Evolutionary conservation across 1,284 basidiomycete genomes (phyloP).

Genomic region (Leucoagaricus sp.): DNA sequence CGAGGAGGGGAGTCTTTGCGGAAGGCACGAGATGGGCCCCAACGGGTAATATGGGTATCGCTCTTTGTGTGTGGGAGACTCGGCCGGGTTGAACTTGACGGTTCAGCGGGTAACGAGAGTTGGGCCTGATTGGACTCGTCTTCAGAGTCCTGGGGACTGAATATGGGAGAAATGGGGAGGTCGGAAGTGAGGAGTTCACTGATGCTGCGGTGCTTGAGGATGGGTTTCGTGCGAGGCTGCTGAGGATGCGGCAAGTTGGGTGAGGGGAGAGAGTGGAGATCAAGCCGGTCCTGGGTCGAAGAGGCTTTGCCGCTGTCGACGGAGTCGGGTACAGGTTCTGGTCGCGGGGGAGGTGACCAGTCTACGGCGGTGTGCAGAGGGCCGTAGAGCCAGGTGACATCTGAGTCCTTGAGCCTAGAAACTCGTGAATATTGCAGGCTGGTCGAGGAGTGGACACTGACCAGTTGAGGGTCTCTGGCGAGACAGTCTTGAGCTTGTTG

Average conservation of each 20-base stretch:
- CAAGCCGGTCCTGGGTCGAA: conserved; percentile 36
- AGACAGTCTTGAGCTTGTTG: conserved; percentile 94
- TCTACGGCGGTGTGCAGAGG: conserved; percentile 92
- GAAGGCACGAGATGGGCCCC: conserved; percentile 51
- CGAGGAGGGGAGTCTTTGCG: conserved; percentile 71
- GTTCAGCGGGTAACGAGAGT: conserved; percentile 19
- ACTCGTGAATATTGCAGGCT: conserved; percentile 4
- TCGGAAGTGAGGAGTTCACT: conserved; percentile 82
- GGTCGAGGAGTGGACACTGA: conserved; percentile 41
- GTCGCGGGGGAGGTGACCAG: conserved; percentile 58
- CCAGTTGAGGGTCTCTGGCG: conserved; percentile 98
- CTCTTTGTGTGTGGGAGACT: conserved; percentile 78
- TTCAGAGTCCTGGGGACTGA: conserved; percentile 50
- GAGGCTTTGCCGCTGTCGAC: conserved; percentile 31
- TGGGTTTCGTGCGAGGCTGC: conserved; percentile 80
- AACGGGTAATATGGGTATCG: conserved; percentile 72
- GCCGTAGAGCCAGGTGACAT: conserved; percentile 99
- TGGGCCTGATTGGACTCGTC: conserved; percentile 32
- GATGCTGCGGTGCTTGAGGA: conserved; percentile 95
- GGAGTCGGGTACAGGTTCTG: conserved; percentile 37
- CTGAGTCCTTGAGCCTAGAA: conserved; percentile 95
- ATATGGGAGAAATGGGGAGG: conserved; percentile 56
- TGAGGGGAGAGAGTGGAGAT: conserved; percentile 34
- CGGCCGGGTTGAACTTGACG: conserved; percentile 61
- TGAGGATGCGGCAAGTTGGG: conserved; percentile 19